These are phyloP conservation scores for Hypoxylon rickii DNA, from an alignment of 495 filamentous ascomycete genomes.

Conservation along the genomic window DNA sequence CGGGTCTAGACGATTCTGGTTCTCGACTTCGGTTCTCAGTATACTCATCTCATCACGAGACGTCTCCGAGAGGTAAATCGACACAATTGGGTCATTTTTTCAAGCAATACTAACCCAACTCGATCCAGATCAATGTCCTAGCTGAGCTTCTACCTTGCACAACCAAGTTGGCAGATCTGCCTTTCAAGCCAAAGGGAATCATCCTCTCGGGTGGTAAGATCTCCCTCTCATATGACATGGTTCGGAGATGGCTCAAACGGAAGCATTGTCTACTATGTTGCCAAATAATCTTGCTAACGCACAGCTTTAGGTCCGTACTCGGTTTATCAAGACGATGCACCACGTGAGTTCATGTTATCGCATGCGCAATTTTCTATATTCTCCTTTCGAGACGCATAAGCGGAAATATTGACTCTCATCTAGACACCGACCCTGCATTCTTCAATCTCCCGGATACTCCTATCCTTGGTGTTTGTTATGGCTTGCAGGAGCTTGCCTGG, in stretches of 20 bases:
- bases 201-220: slow-evolving; percentile 58
- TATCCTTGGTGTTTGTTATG: slow-evolving; percentile 78
- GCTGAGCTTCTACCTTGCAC: slow-evolving; percentile 59
- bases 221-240: background rate
- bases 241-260: no score
- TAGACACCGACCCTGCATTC: slow-evolving; percentile 69
- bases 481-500: slow-evolving; percentile 83
- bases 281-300: background rate
- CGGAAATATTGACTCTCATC: background rate
- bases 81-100: no score
- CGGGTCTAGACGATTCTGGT: slow-evolving; percentile 58
- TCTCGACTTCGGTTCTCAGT: slow-evolving; percentile 71
- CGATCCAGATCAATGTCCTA: background rate
- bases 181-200: slow-evolving; percentile 81
- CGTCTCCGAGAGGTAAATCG: slow-evolving; percentile 77
- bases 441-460: slow-evolving; percentile 77
- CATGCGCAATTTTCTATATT: no score
- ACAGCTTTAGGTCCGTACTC: slow-evolving; percentile 49
- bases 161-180: slow-evolving; percentile 75
- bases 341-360: background rate
- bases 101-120: no score
- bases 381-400: background rate
- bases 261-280: background rate
- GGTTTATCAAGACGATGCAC: slow-evolving; percentile 69
- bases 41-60: slow-evolving; percentile 75